These are phyloP conservation scores for Pyrenophora teres DNA, from an alignment of 2,329 filamentous ascomycete species.

Conservation along the genomic window DNA sequence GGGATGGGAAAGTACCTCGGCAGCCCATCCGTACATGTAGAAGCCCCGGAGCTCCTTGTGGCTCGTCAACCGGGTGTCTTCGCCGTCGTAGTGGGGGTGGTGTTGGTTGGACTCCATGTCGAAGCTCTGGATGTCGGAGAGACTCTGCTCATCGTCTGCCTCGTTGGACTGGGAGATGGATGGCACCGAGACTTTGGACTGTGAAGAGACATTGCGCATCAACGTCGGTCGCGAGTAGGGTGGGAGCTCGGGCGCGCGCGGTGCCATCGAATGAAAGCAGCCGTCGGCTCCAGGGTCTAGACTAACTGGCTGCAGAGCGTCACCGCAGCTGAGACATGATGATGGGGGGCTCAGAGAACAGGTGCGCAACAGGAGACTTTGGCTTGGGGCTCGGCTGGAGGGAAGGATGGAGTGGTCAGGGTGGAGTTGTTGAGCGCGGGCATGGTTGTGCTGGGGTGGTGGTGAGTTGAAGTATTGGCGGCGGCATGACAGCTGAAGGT, in stretches of 20 bases:
- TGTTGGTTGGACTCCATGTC: conserved; percentile 42
- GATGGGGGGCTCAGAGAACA: conserved; percentile 4
- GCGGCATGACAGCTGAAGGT: conserved; percentile 22
- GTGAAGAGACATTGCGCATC: conserved; percentile 37
- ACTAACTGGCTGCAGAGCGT: conserved; percentile 36
- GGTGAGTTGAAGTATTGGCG: conserved; percentile 13
- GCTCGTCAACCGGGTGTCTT: conserved; percentile 89
- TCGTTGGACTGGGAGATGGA: conserved; percentile 48
- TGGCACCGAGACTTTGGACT: conserved; percentile 43
- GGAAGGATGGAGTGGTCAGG: not conserved
- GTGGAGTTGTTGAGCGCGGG: conserved; percentile 16
- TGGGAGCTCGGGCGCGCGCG: conserved; percentile 31
- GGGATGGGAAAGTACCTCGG: conserved; percentile 60
- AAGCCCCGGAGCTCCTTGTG: conserved; percentile 86
- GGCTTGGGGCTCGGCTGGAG: not conserved
- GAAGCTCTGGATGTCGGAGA: conserved; percentile 37
- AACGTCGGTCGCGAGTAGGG: conserved; percentile 32
- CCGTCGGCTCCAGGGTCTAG: conserved; percentile 13
- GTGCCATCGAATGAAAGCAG: conserved; percentile 32
- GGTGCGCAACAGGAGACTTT: conserved; percentile 5
- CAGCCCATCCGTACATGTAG: conserved; percentile 96
- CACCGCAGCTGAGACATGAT: conserved; percentile 25
- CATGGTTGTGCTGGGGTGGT: conserved; percentile 16
- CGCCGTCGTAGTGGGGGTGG: conserved; percentile 69
- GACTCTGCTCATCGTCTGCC: conserved; percentile 52